A percentile compares a stretch with the other conserved stretches of the same genome.
phyloP scores from a whole-genome alignment of 1,139 yeast species.

The Blastobotrys arbuscula region DNA sequence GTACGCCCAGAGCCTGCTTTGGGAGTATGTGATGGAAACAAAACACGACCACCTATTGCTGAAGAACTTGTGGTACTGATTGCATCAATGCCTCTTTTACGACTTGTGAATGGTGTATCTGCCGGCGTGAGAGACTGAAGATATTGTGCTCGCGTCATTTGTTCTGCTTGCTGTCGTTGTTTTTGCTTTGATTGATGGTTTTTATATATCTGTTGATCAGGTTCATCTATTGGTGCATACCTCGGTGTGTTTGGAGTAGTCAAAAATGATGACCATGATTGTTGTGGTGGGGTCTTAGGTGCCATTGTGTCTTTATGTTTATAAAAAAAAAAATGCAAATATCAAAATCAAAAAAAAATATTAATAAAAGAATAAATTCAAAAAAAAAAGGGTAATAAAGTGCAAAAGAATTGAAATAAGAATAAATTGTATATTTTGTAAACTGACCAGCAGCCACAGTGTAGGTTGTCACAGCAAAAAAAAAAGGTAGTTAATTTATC shows the following conservation, averaged over 20 bases:
- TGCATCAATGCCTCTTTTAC: slow-evolving; percentile 20
- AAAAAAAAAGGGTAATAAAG: background rate
- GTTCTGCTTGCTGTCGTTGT: background rate
- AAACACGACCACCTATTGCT: slow-evolving; percentile 16
- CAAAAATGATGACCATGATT: slow-evolving; percentile 18
- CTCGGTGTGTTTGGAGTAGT: slow-evolving; percentile 36
- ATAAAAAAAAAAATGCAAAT: background rate
- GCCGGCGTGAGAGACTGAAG: slow-evolving; percentile 23
- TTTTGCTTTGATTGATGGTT: background rate
- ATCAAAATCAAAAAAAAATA: background rate
- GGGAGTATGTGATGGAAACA: slow-evolving; percentile 20
- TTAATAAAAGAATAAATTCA: background rate
- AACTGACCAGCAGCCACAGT: slow-evolving; percentile 13
- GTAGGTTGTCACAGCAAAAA: slow-evolving; percentile 7
- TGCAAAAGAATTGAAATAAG: slow-evolving; percentile 9
- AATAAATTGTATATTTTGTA: slow-evolving; percentile 7
- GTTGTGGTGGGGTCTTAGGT: slow-evolving; percentile 31
- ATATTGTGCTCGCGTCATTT: slow-evolving; percentile 3
- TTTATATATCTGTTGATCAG: slow-evolving; percentile 22
- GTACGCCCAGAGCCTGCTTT: slow-evolving; percentile 14
- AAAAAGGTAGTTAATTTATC: background rate
- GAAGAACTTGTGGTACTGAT: slow-evolving; percentile 5
- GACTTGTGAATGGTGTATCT: slow-evolving; percentile 23
- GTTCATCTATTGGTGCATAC: slow-evolving; percentile 34
- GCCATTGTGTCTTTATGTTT: slow-evolving; percentile 14